These are phyloP conservation scores for Magnaporthiopsis incrustans DNA, from an alignment of 2,329 filamentous ascomycete genomes.

Conservation along the genomic window DNA sequence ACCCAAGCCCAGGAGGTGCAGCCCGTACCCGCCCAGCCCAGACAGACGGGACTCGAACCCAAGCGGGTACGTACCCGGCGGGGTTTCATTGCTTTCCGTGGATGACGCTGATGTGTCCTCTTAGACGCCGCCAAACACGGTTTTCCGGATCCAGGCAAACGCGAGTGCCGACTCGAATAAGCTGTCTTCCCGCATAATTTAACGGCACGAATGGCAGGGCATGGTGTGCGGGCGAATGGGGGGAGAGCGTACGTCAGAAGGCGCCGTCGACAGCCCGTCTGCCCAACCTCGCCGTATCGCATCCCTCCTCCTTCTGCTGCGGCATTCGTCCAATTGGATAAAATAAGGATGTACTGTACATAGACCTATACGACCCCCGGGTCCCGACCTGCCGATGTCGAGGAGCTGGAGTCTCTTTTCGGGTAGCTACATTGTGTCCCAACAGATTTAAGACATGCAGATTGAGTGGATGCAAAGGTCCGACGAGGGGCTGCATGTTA, in stretches of 20 bases:
- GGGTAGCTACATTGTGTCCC: not conserved
- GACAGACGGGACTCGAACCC: not conserved
- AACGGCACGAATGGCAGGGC: not conserved
- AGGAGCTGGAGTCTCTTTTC: no score
- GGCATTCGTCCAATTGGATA: not conserved
- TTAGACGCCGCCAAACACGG: not conserved
- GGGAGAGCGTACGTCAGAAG: not conserved
- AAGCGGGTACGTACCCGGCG: not conserved
- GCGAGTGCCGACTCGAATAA: no score
- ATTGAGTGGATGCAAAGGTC: not conserved
- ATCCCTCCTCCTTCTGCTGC: no score
- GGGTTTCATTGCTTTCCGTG: not conserved
- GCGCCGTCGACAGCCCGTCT: no score
- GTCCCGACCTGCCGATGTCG: not conserved
- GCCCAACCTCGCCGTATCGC: not conserved
- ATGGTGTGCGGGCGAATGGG: no score
- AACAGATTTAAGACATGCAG: not conserved
- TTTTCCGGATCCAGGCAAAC: no score
- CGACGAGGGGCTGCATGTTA: not conserved
- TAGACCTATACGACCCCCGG: not conserved
- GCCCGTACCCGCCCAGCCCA: no score
- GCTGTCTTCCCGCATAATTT: not conserved
- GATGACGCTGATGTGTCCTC: constrained; percentile 4
- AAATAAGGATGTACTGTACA: not conserved
- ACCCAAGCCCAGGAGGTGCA: no score